Percentiles rank a stretch among this genome's conserved stretches.
Evolutionary conservation across 2,329 filamentous ascomycete genomes (phyloP).

Genomic region (Annulohypoxylon truncatum): DNA sequence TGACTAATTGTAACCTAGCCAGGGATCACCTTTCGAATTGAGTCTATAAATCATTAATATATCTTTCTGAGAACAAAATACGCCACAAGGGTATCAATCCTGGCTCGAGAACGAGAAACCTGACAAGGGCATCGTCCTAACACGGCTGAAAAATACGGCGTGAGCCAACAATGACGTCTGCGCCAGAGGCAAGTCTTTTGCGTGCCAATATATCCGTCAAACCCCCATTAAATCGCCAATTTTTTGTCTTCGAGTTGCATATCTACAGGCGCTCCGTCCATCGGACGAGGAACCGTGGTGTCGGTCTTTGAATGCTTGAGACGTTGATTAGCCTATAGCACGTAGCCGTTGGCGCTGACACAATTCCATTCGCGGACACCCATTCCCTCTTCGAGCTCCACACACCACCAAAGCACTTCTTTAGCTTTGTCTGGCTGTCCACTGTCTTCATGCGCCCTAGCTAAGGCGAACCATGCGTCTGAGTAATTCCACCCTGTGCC

Average conservation of each 20-base stretch:
- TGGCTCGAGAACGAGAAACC: constrained; percentile 27
- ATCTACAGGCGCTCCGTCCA: constrained; percentile 1
- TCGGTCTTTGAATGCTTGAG: constrained; percentile 5
- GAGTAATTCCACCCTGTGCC: constrained; percentile 90
- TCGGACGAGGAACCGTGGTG: constrained; percentile 6
- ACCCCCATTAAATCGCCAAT: constrained; percentile 27
- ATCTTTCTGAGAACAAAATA: constrained; percentile 30
- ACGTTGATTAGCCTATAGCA: constrained; percentile 57
- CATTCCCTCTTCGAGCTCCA: constrained; percentile 89
- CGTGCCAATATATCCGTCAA: constrained; percentile 17
- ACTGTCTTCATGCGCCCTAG: constrained; percentile 87
- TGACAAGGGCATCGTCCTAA: constrained; percentile 24
- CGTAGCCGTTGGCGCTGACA: constrained; percentile 74
- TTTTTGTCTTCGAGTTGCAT: constrained; percentile 16
- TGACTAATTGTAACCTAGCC: constrained; percentile 9
- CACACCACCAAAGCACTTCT: constrained; percentile 96
- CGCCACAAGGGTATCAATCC: constrained; percentile 41
- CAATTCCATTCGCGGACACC: constrained; percentile 83
- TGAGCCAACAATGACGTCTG: constrained; percentile 30
- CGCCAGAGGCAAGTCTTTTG: constrained; percentile 17
- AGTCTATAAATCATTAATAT: constrained; percentile 40
- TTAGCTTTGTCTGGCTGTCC: constrained; percentile 89
- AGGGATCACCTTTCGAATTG: constrained; percentile 35
- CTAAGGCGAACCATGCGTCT: constrained; percentile 92
- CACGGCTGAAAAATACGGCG: constrained; percentile 15